Percentiles rank a stretch among this genome's conserved stretches.
Conservation (phyloP, 768 basidiomycete genomes). For the Coprinellus micaceus region DNA sequence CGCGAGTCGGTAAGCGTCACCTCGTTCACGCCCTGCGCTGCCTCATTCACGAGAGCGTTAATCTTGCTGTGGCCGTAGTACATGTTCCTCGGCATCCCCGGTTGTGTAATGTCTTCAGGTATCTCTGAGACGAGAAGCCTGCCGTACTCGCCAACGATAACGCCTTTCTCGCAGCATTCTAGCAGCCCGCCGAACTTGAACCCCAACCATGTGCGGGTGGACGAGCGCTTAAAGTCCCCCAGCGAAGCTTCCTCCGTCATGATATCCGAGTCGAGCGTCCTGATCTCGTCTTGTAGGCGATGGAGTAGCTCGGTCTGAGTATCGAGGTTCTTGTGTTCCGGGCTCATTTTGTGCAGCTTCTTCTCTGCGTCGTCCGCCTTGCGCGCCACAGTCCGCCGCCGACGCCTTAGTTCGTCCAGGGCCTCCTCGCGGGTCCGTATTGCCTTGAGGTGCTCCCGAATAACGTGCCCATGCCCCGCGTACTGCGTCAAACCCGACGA, state of each 20-base stretch:
- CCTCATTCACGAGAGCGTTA: conserved; percentile 59
- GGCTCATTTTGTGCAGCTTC: conserved; percentile 86
- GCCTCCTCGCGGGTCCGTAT: conserved; percentile 82
- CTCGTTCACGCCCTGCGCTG: conserved; percentile 50
- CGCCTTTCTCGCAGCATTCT: conserved; percentile 81
- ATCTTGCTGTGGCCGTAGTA: conserved; percentile 69
- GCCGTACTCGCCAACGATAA: conserved; percentile 56
- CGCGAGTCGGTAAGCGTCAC: conserved; percentile 40
- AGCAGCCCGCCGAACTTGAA: conserved; percentile 85
- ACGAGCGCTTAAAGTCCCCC: conserved; percentile 78
- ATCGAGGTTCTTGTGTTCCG: conserved; percentile 80
- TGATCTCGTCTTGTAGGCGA: conserved; percentile 71
- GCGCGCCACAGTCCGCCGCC: conserved; percentile 58
- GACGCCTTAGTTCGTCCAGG: conserved; percentile 71
- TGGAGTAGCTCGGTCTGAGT: conserved; percentile 72
- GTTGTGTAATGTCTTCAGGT: conserved; percentile 73
- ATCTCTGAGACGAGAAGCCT: conserved; percentile 62
- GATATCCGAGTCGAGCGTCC: conserved; percentile 76
- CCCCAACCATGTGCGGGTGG: conserved; percentile 66
- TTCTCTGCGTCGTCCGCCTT: conserved; percentile 83
- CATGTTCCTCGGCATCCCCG: conserved; percentile 69
- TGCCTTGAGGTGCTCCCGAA: conserved; percentile 75
- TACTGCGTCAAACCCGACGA: conserved; percentile 65
- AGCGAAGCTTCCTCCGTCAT: conserved; percentile 75
- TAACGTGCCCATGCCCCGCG: conserved; percentile 62